Percentiles rank a stretch among this genome's conserved stretches.
These are phyloP conservation scores for Moniliophthora roreri DNA, from an alignment of 1,284 basidiomycete species.

Conservation along the genomic window DNA sequence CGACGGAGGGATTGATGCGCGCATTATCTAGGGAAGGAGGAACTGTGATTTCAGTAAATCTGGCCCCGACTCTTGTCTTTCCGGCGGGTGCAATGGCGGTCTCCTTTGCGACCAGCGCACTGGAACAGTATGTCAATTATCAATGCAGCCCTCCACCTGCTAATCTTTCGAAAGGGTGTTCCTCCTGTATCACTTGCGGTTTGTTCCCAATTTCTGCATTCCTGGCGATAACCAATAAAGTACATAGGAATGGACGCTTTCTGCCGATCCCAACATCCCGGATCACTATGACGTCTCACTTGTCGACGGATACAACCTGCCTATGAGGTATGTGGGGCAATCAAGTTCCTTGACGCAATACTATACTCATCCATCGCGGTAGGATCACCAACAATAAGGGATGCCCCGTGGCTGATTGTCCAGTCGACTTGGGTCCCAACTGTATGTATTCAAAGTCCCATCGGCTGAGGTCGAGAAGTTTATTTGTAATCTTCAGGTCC, in stretches of 20 bases:
- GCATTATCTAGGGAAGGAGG: constrained; percentile 40
- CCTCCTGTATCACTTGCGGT: constrained; percentile 32
- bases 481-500: constrained; percentile 39
- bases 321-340: constrained; percentile 28
- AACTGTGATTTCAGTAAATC: constrained; percentile 44
- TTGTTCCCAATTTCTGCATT: constrained; percentile 56
- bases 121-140: constrained; percentile 35
- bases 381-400: constrained; percentile 39
- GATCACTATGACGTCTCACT: constrained; percentile 51
- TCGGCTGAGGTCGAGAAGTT: not conserved
- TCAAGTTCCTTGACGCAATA: not conserved
- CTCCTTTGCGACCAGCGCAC: constrained; percentile 37
- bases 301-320: constrained; percentile 59
- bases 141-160: not conserved
- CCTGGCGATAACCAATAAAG: no score
- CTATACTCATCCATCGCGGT: constrained; percentile 24
- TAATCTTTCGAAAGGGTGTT: not conserved
- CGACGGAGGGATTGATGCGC: not conserved
- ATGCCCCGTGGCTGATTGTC: constrained; percentile 40
- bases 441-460: constrained; percentile 5
- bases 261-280: constrained; percentile 22
- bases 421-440: constrained; percentile 37
- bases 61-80: constrained; percentile 49
- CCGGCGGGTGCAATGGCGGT: constrained; percentile 46
- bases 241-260: constrained; percentile 58